Conservation (phyloP, 1,284 basidiomycete species). For the Rugosomyces carneus region DNA sequence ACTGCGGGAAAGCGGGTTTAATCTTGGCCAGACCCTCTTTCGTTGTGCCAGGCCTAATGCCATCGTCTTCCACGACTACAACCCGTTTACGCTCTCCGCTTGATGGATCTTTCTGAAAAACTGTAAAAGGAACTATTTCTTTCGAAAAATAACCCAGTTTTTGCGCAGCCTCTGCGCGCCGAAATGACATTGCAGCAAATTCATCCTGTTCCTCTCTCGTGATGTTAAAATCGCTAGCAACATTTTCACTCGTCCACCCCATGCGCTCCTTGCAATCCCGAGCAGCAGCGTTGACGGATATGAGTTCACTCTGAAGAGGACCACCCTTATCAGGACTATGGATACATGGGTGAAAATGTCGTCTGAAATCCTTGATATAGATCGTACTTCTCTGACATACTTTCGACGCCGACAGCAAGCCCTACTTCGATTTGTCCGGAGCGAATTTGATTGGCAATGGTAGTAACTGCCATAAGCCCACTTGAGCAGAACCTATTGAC, state of each 20-base stretch:
- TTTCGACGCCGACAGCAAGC: constrained; percentile 79
- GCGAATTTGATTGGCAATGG: constrained; percentile 77
- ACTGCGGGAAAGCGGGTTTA: constrained; percentile 81
- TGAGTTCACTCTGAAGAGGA: constrained; percentile 52
- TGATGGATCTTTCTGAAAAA: constrained; percentile 46
- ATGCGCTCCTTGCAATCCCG: constrained; percentile 65
- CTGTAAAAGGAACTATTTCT: constrained; percentile 81
- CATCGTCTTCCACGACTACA: constrained; percentile 71
- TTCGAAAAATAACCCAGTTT: constrained; percentile 63
- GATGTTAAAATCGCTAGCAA: constrained; percentile 75
- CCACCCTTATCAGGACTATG: constrained; percentile 62
- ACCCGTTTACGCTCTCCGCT: constrained; percentile 54
- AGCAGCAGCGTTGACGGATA: constrained; percentile 44
- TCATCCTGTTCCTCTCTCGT: constrained; percentile 82
- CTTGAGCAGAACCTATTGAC: constrained; percentile 80
- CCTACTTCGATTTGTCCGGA: constrained; percentile 82
- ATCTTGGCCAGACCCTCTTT: constrained; percentile 65
- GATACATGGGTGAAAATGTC: neutral
- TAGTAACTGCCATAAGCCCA: constrained; percentile 68
- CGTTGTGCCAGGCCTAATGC: constrained; percentile 75
- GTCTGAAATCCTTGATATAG: neutral
- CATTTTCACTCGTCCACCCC: constrained; percentile 86
- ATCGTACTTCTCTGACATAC: constrained; percentile 71
- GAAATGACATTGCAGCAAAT: constrained; percentile 75
- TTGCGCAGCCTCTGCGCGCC: constrained; percentile 65